Conservation (phyloP, 768 basidiomycete genomes). For the Macrolepiota dolichaula region DNA sequence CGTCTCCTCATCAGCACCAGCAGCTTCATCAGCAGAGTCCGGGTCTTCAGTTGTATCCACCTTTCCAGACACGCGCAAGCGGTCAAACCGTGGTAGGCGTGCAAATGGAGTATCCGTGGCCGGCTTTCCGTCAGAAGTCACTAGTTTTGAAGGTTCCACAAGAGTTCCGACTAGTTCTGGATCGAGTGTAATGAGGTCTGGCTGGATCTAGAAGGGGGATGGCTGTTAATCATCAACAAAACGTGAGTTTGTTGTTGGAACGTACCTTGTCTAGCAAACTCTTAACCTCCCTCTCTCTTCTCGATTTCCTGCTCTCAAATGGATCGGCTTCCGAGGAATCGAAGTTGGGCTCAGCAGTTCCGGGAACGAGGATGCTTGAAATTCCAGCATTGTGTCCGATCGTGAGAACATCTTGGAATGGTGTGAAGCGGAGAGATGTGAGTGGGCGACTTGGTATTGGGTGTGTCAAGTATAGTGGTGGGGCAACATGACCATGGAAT, state of each 20-base stretch:
- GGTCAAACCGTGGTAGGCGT: slow-evolving; percentile 74
- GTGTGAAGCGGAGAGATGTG: slow-evolving; percentile 75
- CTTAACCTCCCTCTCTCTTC: slow-evolving; percentile 90
- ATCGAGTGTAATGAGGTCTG: slow-evolving; percentile 87
- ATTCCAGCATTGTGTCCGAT: slow-evolving; percentile 78
- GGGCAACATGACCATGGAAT: slow-evolving; percentile 45
- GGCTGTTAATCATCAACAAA: background rate
- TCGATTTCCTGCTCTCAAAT: slow-evolving; percentile 78
- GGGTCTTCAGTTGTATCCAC: slow-evolving; percentile 50
- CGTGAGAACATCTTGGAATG: slow-evolving; percentile 82
- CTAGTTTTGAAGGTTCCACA: slow-evolving; percentile 11
- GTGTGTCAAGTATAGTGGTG: slow-evolving; percentile 88
- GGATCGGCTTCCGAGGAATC: slow-evolving; percentile 94
- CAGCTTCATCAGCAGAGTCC: slow-evolving; percentile 34
- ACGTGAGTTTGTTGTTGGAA: background rate
- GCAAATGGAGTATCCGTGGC: slow-evolving; percentile 56
- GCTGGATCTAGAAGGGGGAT: slow-evolving; percentile 60
- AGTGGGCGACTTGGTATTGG: slow-evolving; percentile 79
- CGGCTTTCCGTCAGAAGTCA: slow-evolving; percentile 19
- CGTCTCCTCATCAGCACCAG: slow-evolving; percentile 34
- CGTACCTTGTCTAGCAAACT: slow-evolving; percentile 83
- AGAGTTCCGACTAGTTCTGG: slow-evolving; percentile 74
- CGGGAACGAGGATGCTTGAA: slow-evolving; percentile 86
- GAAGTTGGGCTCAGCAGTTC: slow-evolving; percentile 92
- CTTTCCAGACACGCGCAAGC: slow-evolving; percentile 71